Percentiles rank a stretch among this genome's conserved stretches.
Evolutionary conservation across 768 basidiomycete genomes (phyloP).

Genomic region (Rhizopogon vinicolor): DNA sequence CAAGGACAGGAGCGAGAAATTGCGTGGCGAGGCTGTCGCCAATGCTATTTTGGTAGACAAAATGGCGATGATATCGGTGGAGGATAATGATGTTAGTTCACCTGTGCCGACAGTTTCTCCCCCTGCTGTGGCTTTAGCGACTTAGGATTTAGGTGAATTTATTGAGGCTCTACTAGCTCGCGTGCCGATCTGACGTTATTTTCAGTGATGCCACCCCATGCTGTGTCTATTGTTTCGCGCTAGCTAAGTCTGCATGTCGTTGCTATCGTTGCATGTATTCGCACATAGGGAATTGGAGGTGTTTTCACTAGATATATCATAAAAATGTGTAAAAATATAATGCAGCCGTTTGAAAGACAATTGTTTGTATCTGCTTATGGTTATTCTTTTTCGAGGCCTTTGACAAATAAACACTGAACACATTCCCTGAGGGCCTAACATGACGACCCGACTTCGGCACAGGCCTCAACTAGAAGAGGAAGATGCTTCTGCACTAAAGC

Average conservation of each 20-base stretch:
- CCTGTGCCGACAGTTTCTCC: slow-evolving; percentile 9
- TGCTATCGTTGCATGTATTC: slow-evolving; percentile 23
- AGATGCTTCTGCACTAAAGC: slow-evolving; percentile 80
- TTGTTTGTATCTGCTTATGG: slow-evolving; percentile 6
- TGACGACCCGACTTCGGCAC: slow-evolving; percentile 59
- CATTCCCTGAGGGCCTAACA: slow-evolving; percentile 40
- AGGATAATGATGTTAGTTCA: slow-evolving; percentile 18
- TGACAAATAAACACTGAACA: slow-evolving; percentile 36
- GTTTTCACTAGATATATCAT: slow-evolving; percentile 29
- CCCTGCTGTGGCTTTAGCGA: slow-evolving; percentile 18
- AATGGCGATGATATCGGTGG: slow-evolving; percentile 32
- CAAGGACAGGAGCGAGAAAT: slow-evolving; percentile 27
- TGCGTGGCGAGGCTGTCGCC: slow-evolving; percentile 30
- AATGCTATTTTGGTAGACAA: slow-evolving; percentile 33
- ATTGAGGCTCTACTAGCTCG: neutral
- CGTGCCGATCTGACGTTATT: slow-evolving; percentile 1
- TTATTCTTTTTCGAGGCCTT: slow-evolving; percentile 26
- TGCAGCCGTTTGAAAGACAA: slow-evolving; percentile 12
- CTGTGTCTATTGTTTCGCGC: slow-evolving; percentile 10
- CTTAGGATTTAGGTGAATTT: slow-evolving; percentile 18
- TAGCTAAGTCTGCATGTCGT: slow-evolving; percentile 23
- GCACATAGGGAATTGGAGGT: slow-evolving; percentile 12
- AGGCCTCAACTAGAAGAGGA: slow-evolving; percentile 71
- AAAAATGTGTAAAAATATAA: slow-evolving; percentile 35
- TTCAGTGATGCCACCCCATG: slow-evolving; percentile 9